Percentiles rank a stretch among this genome's conserved stretches.
phyloP scores from a whole-genome alignment of 768 basidiomycete species.

The Tulasnella sp. region DNA sequence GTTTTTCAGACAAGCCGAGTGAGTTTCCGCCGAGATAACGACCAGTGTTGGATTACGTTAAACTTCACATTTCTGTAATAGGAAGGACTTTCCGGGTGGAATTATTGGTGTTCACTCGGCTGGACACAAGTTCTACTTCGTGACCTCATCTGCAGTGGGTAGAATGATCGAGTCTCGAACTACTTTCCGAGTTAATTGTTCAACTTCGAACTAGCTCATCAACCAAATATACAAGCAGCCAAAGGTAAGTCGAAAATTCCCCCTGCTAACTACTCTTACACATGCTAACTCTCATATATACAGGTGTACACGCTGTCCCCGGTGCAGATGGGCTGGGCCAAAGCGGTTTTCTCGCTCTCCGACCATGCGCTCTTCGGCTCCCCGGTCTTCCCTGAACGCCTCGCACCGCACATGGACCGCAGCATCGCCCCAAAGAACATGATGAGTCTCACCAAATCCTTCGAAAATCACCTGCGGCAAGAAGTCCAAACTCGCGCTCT shows the following conservation, averaged over 20 bases:
- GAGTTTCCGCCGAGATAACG: neutral
- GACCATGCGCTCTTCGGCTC: conserved; percentile 25
- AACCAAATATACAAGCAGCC: conserved; percentile 26
- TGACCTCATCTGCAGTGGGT: neutral
- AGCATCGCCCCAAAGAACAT: conserved; percentile 26
- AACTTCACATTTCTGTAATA: neutral
- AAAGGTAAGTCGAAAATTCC: conserved; percentile 7
- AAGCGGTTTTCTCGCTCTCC: conserved; percentile 12
- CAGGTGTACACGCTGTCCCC: conserved; percentile 14
- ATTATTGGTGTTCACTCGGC: conserved; percentile 23
- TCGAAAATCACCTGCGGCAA: conserved; percentile 9
- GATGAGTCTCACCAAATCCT: conserved; percentile 19
- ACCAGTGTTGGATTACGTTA: neutral
- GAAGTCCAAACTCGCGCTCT: neutral
- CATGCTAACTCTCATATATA: neutral
- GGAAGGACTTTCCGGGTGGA: conserved; percentile 14
- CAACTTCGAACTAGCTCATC: neutral
- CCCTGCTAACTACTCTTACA: neutral
- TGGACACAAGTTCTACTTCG: conserved; percentile 21
- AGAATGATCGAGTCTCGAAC: neutral
- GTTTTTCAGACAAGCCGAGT: conserved; percentile 22
- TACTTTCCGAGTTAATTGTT: neutral
- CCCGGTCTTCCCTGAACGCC: conserved; percentile 8
- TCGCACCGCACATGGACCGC: conserved; percentile 12
- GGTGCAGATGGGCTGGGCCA: conserved; percentile 19